These are phyloP conservation scores for Sarcocystis neurona DNA, from an alignment of 169 alveolate species.

Conservation along the genomic window DNA sequence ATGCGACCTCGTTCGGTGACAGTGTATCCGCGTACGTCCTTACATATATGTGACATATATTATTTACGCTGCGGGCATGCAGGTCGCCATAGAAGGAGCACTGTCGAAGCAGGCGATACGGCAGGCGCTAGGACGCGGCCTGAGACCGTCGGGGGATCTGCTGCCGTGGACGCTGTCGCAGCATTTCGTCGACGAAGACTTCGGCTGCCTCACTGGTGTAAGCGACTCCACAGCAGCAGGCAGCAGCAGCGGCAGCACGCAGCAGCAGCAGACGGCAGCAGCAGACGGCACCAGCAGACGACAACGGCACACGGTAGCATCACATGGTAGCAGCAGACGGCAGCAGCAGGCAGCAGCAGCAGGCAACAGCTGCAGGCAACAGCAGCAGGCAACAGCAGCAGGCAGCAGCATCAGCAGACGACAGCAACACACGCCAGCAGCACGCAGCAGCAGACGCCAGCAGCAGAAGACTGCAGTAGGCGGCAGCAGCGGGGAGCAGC, in stretches of 20 bases:
- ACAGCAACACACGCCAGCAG: not conserved
- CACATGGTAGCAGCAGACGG: not conserved
- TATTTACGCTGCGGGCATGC: too few relatives aligned
- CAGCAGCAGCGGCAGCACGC: too few relatives aligned
- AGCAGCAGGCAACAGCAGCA: too few relatives aligned
- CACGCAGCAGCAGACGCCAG: not conserved
- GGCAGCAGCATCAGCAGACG: not conserved
- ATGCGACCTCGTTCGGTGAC: too few relatives aligned
- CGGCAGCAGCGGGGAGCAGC: too few relatives aligned
- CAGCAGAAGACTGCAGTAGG: too few relatives aligned
- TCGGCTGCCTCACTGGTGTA: conserved; percentile 82
- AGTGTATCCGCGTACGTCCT: too few relatives aligned
- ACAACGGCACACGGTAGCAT: not conserved
- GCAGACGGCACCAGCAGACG: not conserved
- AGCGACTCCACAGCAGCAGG: not conserved
- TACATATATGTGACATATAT: too few relatives aligned
- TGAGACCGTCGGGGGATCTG: conserved; percentile 94
- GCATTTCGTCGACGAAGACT: conserved; percentile 92
- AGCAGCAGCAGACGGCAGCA: too few relatives aligned
- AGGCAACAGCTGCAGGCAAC: too few relatives aligned
- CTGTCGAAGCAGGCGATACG: conserved; percentile 42
- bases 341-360: too few relatives aligned
- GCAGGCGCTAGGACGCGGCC: conserved; percentile 72
- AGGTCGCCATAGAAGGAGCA: conserved; percentile 68
- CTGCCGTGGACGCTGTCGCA: conserved; percentile 98